A percentile compares a stretch with the other conserved stretches of the same genome.
These are phyloP conservation scores for Geotrichum europaeum DNA, from an alignment of 1,139 yeast species.

Conservation along the genomic window DNA sequence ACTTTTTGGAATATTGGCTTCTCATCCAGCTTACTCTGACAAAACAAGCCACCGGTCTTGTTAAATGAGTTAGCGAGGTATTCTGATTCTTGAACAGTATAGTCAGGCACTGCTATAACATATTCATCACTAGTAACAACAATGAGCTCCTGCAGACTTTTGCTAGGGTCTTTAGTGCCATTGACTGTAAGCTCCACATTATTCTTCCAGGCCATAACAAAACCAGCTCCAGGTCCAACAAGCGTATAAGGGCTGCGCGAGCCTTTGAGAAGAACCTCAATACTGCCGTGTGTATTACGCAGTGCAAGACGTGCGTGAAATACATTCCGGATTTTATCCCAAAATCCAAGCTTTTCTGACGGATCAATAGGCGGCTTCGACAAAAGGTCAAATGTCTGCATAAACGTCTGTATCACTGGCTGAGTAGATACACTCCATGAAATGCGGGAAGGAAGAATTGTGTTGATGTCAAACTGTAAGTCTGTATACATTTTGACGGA, in stretches of 20 bases:
- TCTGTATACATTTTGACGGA: conserved; percentile 68
- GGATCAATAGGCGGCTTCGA: conserved; percentile 82
- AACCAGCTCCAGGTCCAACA: conserved; percentile 67
- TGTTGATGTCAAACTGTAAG: conserved; percentile 49
- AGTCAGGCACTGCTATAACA: conserved; percentile 58
- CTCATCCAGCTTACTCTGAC: conserved; percentile 26
- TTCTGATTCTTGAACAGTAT: conserved; percentile 31
- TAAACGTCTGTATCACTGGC: conserved; percentile 76
- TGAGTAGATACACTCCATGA: conserved; percentile 84
- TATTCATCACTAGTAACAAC: conserved; percentile 61
- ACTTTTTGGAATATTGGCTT: conserved; percentile 38
- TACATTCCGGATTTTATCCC: conserved; percentile 60
- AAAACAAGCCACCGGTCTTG: conserved; percentile 21
- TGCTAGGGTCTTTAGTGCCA: conserved; percentile 54
- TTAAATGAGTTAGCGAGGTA: conserved; percentile 24
- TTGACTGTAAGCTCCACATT: conserved; percentile 57
- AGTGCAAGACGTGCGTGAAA: conserved; percentile 51
- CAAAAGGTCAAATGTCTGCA: conserved; percentile 73
- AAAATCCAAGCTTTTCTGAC: conserved; percentile 73
- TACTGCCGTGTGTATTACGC: conserved; percentile 47
- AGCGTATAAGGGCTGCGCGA: conserved; percentile 70
- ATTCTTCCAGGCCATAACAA: conserved; percentile 69
- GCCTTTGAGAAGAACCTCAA: conserved; percentile 53
- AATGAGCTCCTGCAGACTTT: conserved; percentile 53
- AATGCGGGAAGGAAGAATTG: conserved; percentile 58